phyloP scores from a whole-genome alignment of 306 rosid species.

The Psophocarpus tetragonolobus region DNA sequence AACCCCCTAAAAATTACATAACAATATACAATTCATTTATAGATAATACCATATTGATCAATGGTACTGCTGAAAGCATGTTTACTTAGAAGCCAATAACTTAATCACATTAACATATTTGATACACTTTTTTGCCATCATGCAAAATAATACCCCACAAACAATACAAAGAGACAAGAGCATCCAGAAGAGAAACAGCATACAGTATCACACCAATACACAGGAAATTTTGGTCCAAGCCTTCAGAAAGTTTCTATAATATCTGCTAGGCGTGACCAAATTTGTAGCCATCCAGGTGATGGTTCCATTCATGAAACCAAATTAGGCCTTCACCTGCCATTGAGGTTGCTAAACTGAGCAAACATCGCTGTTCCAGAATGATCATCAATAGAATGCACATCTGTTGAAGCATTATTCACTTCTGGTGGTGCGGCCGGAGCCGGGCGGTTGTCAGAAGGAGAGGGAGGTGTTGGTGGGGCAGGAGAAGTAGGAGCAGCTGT shows the following conservation, averaged over 20 bases:
- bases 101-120: slow-evolving; percentile 19
- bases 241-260: neutral
- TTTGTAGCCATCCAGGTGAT: slow-evolving; percentile 3
- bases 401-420: slow-evolving; percentile 27
- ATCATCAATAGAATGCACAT: slow-evolving; percentile 44
- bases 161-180: neutral
- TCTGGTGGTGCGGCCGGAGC: neutral
- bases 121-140: slow-evolving; percentile 12
- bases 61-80: slow-evolving; percentile 40
- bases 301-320: neutral
- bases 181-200: neutral
- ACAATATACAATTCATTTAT: slow-evolving; percentile 30
- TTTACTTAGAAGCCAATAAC: slow-evolving; percentile 25
- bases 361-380: slow-evolving; percentile 77
- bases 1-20: slow-evolving; percentile 30
- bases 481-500: slow-evolving; percentile 22
- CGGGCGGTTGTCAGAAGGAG: slow-evolving; percentile 14
- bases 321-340: slow-evolving; percentile 59
- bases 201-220: neutral
- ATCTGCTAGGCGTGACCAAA: slow-evolving; percentile 12
- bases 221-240: neutral
- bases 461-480: slow-evolving; percentile 1
- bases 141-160: slow-evolving; percentile 15
- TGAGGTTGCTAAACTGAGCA: slow-evolving; percentile 65
- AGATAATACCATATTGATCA: slow-evolving; percentile 38